Conservation (phyloP, 345 rosid species). For the Clausena lansium region DNA sequence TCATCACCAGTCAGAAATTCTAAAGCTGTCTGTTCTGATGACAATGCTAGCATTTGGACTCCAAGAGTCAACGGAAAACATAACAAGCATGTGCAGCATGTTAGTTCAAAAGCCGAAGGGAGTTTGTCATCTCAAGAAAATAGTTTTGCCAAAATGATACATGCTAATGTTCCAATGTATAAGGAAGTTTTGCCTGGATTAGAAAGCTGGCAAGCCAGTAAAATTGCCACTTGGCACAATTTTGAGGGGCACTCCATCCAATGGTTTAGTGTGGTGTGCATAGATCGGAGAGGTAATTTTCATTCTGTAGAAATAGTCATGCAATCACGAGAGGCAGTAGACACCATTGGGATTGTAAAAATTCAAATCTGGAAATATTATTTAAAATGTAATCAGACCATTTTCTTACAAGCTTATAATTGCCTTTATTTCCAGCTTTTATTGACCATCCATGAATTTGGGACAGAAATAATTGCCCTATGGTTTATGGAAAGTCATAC, state of each 20-base stretch:
- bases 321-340: background rate
- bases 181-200: slow-evolving; percentile 84
- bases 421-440: background rate
- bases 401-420: background rate
- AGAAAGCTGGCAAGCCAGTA: slow-evolving; percentile 87
- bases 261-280: slow-evolving; percentile 88
- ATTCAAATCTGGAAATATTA: background rate
- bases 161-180: slow-evolving; percentile 61
- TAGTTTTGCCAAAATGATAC: slow-evolving; percentile 61
- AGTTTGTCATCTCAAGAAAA: slow-evolving; percentile 53
- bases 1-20: slow-evolving; percentile 36
- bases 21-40: slow-evolving; percentile 30
- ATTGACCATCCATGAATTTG: background rate
- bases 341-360: background rate
- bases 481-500: background rate
- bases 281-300: slow-evolving; percentile 75
- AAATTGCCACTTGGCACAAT: slow-evolving; percentile 88
- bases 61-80: slow-evolving; percentile 89
- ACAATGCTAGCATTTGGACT: slow-evolving; percentile 49
- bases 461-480: background rate
- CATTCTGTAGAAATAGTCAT: background rate
- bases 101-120: slow-evolving; percentile 38
- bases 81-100: slow-evolving; percentile 55
- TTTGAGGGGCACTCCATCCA: slow-evolving; percentile 85
- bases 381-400: background rate